Conservation (phyloP, 768 basidiomycete genomes). For the Hortiboletus flavorubellus region DNA sequence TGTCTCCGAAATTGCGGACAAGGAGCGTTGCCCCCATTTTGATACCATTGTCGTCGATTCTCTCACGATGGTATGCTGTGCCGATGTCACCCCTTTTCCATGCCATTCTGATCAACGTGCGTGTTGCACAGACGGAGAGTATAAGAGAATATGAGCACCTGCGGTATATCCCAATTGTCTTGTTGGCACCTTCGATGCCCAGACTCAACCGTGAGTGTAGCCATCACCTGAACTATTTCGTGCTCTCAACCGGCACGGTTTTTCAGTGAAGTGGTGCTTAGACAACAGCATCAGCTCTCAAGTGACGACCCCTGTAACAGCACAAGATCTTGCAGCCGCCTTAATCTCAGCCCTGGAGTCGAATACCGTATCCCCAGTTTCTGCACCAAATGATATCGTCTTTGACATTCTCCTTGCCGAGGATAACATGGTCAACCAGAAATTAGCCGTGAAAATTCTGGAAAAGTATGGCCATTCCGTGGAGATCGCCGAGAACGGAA, state of each 20-base stretch:
- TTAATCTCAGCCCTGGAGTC: slow-evolving; percentile 93
- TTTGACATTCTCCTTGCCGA: slow-evolving; percentile 96
- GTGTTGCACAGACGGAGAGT: slow-evolving; percentile 66
- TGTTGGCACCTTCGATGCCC: slow-evolving; percentile 77
- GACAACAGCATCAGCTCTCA: slow-evolving; percentile 96
- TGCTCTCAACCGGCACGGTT: slow-evolving; percentile 4
- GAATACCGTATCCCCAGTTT: slow-evolving; percentile 86
- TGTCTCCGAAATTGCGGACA: slow-evolving; percentile 78
- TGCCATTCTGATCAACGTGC: slow-evolving; percentile 10
- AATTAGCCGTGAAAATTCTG: slow-evolving; percentile 92
- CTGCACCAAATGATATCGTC: slow-evolving; percentile 78
- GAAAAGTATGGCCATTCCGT: slow-evolving; percentile 95
- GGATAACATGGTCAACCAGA: slow-evolving; percentile 95
- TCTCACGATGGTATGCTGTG: slow-evolving; percentile 65
- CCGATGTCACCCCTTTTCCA: not conserved
- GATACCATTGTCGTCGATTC: slow-evolving; percentile 97
- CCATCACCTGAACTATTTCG: not conserved
- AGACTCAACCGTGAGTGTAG: slow-evolving; percentile 64
- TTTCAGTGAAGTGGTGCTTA: slow-evolving; percentile 88
- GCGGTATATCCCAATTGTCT: slow-evolving; percentile 93
- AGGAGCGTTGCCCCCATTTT: slow-evolving; percentile 80
- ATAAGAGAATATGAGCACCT: slow-evolving; percentile 92
- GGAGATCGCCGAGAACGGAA: slow-evolving; percentile 97
- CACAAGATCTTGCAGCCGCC: slow-evolving; percentile 88
- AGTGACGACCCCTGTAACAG: slow-evolving; percentile 84